phyloP scores from a whole-genome alignment of 345 rosid species.

The Gossypium ekmanianum region DNA sequence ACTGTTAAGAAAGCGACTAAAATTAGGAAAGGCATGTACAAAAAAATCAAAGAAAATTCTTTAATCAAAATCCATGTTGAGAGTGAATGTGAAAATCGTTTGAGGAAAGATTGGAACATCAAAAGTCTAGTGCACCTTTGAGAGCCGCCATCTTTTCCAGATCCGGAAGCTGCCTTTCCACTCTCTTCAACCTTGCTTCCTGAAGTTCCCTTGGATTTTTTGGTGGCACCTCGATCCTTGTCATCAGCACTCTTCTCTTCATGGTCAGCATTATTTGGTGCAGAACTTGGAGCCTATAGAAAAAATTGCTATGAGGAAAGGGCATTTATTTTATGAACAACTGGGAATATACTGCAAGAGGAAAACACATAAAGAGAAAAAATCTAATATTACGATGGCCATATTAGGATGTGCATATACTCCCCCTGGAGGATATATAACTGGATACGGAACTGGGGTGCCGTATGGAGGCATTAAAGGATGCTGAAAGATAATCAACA shows the following conservation, averaged over 20 bases:
- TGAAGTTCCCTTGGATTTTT: conserved; percentile 57
- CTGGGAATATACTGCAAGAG: background rate
- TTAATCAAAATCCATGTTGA: background rate
- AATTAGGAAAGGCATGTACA: conserved; percentile 14
- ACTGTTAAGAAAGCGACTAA: conserved; percentile 40
- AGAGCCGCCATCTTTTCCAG: conserved; percentile 82
- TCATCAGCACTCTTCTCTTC: conserved; percentile 48
- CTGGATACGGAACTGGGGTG: conserved; percentile 87
- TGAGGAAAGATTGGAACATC: background rate
- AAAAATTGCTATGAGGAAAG: background rate
- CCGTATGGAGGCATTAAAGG: conserved; percentile 87
- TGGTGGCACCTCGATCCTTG: conserved; percentile 57
- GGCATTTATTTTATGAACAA: background rate
- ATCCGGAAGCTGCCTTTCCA: conserved; percentile 68
- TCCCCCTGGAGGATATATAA: conserved; percentile 86
- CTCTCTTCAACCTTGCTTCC: conserved; percentile 59
- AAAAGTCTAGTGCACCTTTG: conserved; percentile 50
- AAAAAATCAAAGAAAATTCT: background rate
- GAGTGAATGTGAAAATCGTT: background rate
- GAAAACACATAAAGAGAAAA: background rate
- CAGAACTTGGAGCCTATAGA: conserved; percentile 52
- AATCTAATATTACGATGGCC: conserved; percentile 47
- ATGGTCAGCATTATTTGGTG: conserved; percentile 39
- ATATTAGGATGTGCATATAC: conserved; percentile 86
- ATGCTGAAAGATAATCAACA: conserved; percentile 50